Conservation (phyloP, 306 rosid species). For the Casuarina cunninghamiana region DNA sequence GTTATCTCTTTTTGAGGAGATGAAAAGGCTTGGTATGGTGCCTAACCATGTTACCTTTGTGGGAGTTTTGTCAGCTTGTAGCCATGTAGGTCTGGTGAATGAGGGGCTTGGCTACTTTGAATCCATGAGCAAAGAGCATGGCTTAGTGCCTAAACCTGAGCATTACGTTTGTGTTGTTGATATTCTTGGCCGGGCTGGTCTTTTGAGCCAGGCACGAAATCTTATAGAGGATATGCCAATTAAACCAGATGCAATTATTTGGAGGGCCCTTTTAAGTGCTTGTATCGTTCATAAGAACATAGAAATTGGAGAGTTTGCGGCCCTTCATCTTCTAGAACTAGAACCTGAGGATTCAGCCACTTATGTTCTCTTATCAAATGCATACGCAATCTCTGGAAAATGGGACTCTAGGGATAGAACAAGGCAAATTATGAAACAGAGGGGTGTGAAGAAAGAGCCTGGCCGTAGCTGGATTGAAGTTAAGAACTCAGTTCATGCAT, state of each 20-base stretch:
- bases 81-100: constrained; percentile 83
- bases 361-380: constrained; percentile 75
- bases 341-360: constrained; percentile 92
- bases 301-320: constrained; percentile 85
- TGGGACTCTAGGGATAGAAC: constrained; percentile 77
- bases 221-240: constrained; percentile 76
- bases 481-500: constrained; percentile 61
- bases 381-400: constrained; percentile 76
- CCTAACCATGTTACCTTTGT: constrained; percentile 86
- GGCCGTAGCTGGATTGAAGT: constrained; percentile 91
- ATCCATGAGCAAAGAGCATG: constrained; percentile 69
- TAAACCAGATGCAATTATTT: constrained; percentile 73
- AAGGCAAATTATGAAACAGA: constrained; percentile 75
- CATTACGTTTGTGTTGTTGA: constrained; percentile 87
- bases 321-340: constrained; percentile 67
- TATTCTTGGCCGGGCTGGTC: constrained; percentile 83
- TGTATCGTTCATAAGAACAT: constrained; percentile 63
- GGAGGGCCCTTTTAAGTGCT: constrained; percentile 93
- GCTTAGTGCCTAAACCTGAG: constrained; percentile 72
- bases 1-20: constrained; percentile 61
- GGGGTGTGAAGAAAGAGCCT: constrained; percentile 84
- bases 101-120: constrained; percentile 72
- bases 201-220: constrained; percentile 53
- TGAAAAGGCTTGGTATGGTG: constrained; percentile 51
- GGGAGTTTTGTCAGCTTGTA: constrained; percentile 84